These are phyloP conservation scores for Ceratobasidium sp. DNA, from an alignment of 1,284 basidiomycete species.

Conservation along the genomic window DNA sequence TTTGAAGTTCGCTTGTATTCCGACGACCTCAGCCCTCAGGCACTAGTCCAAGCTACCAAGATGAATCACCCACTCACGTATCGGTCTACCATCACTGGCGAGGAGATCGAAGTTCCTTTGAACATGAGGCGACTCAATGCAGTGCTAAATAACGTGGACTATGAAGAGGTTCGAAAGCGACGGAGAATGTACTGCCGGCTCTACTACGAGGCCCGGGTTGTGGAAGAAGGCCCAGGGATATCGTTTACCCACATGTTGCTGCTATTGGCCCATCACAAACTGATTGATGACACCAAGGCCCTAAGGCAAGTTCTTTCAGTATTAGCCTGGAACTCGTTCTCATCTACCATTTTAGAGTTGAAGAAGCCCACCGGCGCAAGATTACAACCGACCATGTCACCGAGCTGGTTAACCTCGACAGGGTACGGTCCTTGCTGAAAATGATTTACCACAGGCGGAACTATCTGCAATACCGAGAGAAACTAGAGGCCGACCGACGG, in stretches of 20 bases:
- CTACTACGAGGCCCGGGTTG: conserved; percentile 84
- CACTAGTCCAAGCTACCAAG: conserved; percentile 53
- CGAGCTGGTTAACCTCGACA: conserved; percentile 83
- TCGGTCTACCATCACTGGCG: conserved; percentile 48
- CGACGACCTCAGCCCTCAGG: conserved; percentile 63
- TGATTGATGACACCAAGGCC: conserved; percentile 88
- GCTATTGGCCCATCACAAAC: conserved; percentile 88
- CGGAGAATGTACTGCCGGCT: conserved; percentile 74
- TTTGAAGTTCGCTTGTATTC: conserved; percentile 89
- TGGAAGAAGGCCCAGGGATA: conserved; percentile 77
- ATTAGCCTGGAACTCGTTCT: conserved; percentile 32
- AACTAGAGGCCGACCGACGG: conserved; percentile 51
- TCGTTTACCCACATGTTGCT: conserved; percentile 92
- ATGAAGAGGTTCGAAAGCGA: conserved; percentile 64
- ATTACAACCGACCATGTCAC: conserved; percentile 80
- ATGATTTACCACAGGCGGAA: conserved; percentile 76
- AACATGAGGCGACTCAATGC: conserved; percentile 66
- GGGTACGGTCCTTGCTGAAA: conserved; percentile 76
- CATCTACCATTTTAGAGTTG: conserved; percentile 61
- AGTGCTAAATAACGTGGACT: conserved; percentile 70
- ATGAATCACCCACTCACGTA: conserved; percentile 38
- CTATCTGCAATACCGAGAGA: conserved; percentile 61
- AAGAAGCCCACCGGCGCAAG: conserved; percentile 78
- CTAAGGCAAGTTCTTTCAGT: conserved; percentile 66
- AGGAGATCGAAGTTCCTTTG: conserved; percentile 56